phyloP scores from a whole-genome alignment of 1,139 yeast species.

The Scheffersomyces insectosa region DNA sequence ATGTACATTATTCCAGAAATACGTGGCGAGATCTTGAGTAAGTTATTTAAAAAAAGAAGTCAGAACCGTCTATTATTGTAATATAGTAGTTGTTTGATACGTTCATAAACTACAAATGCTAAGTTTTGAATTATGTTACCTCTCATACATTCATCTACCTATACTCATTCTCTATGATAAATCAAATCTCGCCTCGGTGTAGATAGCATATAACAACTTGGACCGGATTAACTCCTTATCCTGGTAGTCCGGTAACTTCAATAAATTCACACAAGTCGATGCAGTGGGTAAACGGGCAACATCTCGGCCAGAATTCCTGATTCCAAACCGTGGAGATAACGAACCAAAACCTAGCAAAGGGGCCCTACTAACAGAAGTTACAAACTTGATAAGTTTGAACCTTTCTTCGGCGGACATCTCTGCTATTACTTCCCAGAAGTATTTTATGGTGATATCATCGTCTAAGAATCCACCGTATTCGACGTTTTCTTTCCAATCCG shows the following conservation, averaged over 20 bases:
- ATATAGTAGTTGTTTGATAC: no score
- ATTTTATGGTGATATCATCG: conserved; percentile 54
- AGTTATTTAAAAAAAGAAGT: neutral
- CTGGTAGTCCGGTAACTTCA: conserved; percentile 81
- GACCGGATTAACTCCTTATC: conserved; percentile 56
- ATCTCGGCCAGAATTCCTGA: conserved; percentile 66
- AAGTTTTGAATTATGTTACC: neutral
- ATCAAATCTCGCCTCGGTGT: conserved; percentile 84
- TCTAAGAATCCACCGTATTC: conserved; percentile 67
- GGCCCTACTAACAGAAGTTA: conserved; percentile 88
- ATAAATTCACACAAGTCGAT: conserved; percentile 85
- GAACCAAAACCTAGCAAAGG: conserved; percentile 85
- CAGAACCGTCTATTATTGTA: no score
- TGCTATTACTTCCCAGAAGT: conserved; percentile 75
- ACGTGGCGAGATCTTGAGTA: neutral
- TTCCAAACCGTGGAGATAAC: conserved; percentile 77
- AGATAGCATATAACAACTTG: conserved; percentile 75
- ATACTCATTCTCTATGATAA: conserved; percentile 42
- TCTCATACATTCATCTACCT: neutral
- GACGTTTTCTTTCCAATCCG: conserved; percentile 64
- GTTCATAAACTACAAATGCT: conserved; percentile 1
- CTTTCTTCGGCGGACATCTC: conserved; percentile 67
- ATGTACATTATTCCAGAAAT: conserved; percentile 6
- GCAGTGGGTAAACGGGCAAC: conserved; percentile 75
- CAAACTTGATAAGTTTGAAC: conserved; percentile 72